Percentiles rank a stretch among this genome's conserved stretches.
These are phyloP conservation scores for Colletotrichum spinosum DNA, from an alignment of 2,329 filamentous ascomycete genomes.

Conservation along the genomic window DNA sequence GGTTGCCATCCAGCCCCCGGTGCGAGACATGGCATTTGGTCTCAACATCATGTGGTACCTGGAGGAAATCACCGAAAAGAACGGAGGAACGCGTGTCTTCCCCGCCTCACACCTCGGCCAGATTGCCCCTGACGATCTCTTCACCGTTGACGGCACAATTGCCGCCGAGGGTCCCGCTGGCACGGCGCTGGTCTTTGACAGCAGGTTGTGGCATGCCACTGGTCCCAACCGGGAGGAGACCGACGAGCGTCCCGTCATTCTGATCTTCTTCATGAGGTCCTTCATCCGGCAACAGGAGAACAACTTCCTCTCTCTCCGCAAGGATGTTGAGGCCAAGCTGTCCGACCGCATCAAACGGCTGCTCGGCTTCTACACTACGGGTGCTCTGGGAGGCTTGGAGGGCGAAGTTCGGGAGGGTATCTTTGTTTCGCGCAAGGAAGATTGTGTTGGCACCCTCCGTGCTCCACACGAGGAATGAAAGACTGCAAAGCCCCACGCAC, in stretches of 20 bases:
- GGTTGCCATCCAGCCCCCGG: slow-evolving; percentile 25
- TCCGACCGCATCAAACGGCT: slow-evolving; percentile 15
- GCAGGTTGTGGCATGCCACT: slow-evolving; percentile 11
- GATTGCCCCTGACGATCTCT: slow-evolving; percentile 6
- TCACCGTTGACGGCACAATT: slow-evolving; percentile 20
- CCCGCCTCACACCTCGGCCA: slow-evolving; percentile 10
- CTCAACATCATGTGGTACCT: slow-evolving; percentile 27
- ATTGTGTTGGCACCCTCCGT: slow-evolving; percentile 1
- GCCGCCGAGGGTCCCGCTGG: slow-evolving; percentile 4
- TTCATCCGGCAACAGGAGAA: slow-evolving; percentile 26
- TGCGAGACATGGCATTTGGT: slow-evolving; percentile 11
- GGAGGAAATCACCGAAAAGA: slow-evolving; percentile 14
- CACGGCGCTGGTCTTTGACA: slow-evolving; percentile 5
- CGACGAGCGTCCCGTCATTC: slow-evolving; percentile 22
- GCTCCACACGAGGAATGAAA: background rate
- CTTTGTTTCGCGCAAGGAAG: slow-evolving; percentile 12
- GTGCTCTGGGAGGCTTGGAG: slow-evolving; percentile 11
- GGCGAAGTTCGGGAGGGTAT: slow-evolving; percentile 17
- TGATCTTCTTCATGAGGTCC: slow-evolving; percentile 22
- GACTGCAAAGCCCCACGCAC: background rate
- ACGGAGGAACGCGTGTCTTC: slow-evolving; percentile 15
- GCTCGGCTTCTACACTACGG: slow-evolving; percentile 21
- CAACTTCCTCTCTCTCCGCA: slow-evolving; percentile 21
- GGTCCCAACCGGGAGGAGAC: slow-evolving; percentile 14
- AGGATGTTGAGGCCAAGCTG: slow-evolving; percentile 26